Percentiles rank a stretch among this genome's conserved stretches.
phyloP scores from a whole-genome alignment of 192 early-diverging fungal genomes.

The Cladochytrium replicatum region DNA sequence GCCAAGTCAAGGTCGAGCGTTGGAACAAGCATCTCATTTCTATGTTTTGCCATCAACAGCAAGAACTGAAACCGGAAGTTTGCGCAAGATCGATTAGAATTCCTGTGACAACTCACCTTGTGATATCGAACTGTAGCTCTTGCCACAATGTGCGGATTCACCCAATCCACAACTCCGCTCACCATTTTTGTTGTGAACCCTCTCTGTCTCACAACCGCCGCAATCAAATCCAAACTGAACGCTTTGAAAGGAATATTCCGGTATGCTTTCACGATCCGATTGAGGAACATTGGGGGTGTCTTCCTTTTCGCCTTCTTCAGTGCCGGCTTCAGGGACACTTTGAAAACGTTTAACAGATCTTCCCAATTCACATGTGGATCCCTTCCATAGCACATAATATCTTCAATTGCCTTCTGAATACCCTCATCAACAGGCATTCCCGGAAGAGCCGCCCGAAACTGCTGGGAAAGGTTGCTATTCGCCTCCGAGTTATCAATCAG shows the following conservation, averaged over 20 bases:
- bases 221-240: constrained; percentile 35
- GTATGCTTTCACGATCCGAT: constrained; percentile 25
- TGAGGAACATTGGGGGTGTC: constrained; percentile 8
- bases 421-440: no score
- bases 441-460: no score
- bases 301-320: constrained; percentile 4
- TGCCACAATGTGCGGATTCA: constrained; percentile 7
- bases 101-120: no score
- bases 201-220: constrained; percentile 39
- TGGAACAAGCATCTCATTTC: constrained; percentile 35
- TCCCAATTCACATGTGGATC: no score
- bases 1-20: constrained; percentile 57
- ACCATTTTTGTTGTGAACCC: constrained; percentile 43
- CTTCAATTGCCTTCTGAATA: no score
- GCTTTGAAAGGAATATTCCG: constrained; percentile 19
- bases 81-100: no score
- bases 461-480: not conserved
- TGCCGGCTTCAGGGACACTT: not conserved
- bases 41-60: constrained; percentile 26
- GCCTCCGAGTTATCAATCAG: not conserved
- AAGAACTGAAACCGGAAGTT: no score
- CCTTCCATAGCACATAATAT: constrained; percentile 1
- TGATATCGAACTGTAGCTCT: constrained; percentile 30
- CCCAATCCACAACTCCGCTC: constrained; percentile 22
- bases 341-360: constrained; percentile 1